Evolutionary conservation across 345 rosid species (phyloP).

Genomic region (Aegle marmelos): DNA sequence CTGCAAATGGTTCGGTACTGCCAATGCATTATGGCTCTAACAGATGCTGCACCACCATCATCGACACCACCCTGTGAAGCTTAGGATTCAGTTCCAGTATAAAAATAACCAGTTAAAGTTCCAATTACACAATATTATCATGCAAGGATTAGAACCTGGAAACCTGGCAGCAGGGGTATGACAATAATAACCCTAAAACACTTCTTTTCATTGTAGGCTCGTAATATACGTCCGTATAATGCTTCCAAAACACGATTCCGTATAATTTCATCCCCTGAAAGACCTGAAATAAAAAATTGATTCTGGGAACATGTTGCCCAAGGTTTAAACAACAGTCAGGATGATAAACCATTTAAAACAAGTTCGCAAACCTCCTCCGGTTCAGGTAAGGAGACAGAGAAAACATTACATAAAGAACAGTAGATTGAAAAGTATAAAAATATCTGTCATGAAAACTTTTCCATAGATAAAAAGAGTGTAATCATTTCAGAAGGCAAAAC

Average conservation of each 20-base stretch:
- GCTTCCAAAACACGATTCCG: constrained; percentile 89
- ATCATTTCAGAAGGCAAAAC: not conserved
- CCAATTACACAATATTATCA: constrained; percentile 12
- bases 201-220: constrained; percentile 82
- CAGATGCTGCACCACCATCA: constrained; percentile 96
- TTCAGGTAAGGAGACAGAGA: not conserved
- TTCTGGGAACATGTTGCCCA: constrained; percentile 67
- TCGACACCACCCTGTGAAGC: constrained; percentile 87
- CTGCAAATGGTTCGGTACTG: constrained; percentile 95
- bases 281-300: constrained; percentile 99
- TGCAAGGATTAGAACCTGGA: constrained; percentile 58
- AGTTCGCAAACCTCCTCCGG: not conserved
- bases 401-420: not conserved
- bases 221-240: constrained; percentile 72
- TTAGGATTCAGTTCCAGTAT: constrained; percentile 10
- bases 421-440: not conserved
- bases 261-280: constrained; percentile 81
- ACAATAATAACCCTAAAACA: constrained; percentile 83
- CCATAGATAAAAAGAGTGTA: not conserved
- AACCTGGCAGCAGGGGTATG: constrained; percentile 96
- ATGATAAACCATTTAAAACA: constrained; percentile 1
- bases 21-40: constrained; percentile 99
- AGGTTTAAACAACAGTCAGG: constrained; percentile 40
- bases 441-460: not conserved
- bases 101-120: not conserved